A percentile compares a stretch with the other conserved stretches of the same genome.
These are phyloP conservation scores for Botrytis tulipae DNA, from an alignment of 2,329 filamentous ascomycete species.

Conservation along the genomic window DNA sequence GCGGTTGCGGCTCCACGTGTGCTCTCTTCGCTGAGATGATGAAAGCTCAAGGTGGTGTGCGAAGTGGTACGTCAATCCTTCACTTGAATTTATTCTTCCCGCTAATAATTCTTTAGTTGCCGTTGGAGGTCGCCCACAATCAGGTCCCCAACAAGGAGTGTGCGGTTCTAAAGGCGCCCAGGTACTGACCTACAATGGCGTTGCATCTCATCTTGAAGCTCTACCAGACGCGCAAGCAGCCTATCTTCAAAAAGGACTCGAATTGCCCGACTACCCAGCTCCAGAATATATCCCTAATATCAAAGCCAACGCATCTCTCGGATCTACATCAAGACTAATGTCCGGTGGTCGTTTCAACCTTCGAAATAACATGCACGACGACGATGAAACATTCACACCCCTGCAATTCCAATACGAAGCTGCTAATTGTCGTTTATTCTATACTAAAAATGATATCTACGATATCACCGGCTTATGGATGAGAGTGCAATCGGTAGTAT, in stretches of 20 bases:
- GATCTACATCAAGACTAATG: background rate
- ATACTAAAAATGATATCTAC: conserved; percentile 45
- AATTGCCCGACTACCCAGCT: conserved; percentile 27
- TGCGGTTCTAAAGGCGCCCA: conserved; percentile 60
- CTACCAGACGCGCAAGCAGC: background rate
- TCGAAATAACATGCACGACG: conserved; percentile 35
- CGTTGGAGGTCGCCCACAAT: conserved; percentile 54
- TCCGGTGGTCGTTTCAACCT: conserved; percentile 31
- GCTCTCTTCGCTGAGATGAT: conserved; percentile 56
- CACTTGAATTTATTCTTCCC: background rate
- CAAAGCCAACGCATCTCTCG: background rate
- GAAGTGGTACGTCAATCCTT: conserved; percentile 6
- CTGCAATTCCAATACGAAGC: conserved; percentile 61
- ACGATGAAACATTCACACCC: conserved; percentile 40
- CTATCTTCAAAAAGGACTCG: conserved; percentile 2
- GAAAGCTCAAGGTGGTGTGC: conserved; percentile 42
- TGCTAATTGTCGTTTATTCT: conserved; percentile 60
- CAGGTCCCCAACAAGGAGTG: conserved; percentile 58
- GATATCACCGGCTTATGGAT: conserved; percentile 50
- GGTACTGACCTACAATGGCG: background rate
- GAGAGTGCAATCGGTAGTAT: conserved; percentile 42
- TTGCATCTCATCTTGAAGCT: background rate
- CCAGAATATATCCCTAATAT: conserved; percentile 42
- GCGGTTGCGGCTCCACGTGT: conserved; percentile 60
- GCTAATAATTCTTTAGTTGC: conserved; percentile 45